Percentiles rank a stretch among this genome's conserved stretches.
These are phyloP conservation scores for Monilinia aucupariae DNA, from an alignment of 2,329 filamentous ascomycete genomes.

Conservation along the genomic window DNA sequence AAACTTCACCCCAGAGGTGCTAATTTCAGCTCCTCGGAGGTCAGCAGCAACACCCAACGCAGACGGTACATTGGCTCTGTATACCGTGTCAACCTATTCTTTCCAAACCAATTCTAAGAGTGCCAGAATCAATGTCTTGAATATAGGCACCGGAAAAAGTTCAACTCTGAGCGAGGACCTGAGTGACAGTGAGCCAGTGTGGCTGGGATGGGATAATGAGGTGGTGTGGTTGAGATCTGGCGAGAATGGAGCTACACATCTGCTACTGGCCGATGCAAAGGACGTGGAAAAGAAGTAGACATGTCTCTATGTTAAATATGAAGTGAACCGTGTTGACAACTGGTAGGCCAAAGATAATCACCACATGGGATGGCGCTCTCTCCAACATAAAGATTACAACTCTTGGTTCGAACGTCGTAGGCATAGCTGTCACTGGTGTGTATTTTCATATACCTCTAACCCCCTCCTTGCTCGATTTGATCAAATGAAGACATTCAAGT, in stretches of 20 bases:
- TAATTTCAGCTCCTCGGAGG: slow-evolving; percentile 70
- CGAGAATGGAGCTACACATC: slow-evolving; percentile 42
- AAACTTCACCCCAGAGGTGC: slow-evolving; percentile 71
- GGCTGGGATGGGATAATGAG: slow-evolving; percentile 48
- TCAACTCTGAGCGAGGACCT: slow-evolving; percentile 59
- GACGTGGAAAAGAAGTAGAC: slow-evolving; percentile 28
- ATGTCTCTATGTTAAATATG: background rate
- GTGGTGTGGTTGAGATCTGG: slow-evolving; percentile 44
- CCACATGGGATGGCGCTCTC: slow-evolving; percentile 46
- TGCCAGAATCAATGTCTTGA: slow-evolving; percentile 64
- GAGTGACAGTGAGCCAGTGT: slow-evolving; percentile 64
- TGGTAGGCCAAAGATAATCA: slow-evolving; percentile 42
- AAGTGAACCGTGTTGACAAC: slow-evolving; percentile 10
- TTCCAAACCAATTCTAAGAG: slow-evolving; percentile 69
- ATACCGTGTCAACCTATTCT: slow-evolving; percentile 69
- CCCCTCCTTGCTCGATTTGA: background rate
- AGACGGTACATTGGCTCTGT: slow-evolving; percentile 59
- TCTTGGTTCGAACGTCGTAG: slow-evolving; percentile 46
- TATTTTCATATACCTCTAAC: background rate
- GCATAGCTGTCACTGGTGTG: slow-evolving; percentile 47
- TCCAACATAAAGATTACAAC: slow-evolving; percentile 54
- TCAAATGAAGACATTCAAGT: background rate
- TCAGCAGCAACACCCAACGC: slow-evolving; percentile 65
- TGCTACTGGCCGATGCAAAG: slow-evolving; percentile 30
- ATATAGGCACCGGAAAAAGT: slow-evolving; percentile 61